Evolutionary conservation across 2,329 filamentous ascomycete species (phyloP).

Genomic region (Helminthosporium solani): DNA sequence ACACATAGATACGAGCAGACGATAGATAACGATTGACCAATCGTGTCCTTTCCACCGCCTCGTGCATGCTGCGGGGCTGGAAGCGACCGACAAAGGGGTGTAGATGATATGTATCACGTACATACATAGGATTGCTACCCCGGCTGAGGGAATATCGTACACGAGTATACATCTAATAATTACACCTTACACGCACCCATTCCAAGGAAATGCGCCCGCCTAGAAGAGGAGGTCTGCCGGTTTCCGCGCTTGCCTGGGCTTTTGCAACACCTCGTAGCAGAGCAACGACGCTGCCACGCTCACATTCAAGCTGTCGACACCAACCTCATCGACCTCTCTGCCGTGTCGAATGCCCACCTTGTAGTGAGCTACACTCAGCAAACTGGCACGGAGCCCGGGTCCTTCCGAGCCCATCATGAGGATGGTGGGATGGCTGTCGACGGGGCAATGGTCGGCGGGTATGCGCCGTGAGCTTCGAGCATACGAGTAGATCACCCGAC

Average conservation of each 20-base stretch:
- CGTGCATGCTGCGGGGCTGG: background rate
- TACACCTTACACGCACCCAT: background rate
- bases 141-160: constrained; percentile 1
- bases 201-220: background rate
- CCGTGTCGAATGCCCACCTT: constrained; percentile 63
- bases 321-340: constrained; percentile 49
- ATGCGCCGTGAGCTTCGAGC: constrained; percentile 22
- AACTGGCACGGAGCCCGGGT: constrained; percentile 26
- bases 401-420: constrained; percentile 62
- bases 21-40: constrained; percentile 7
- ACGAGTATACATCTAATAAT: constrained; percentile 10
- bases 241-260: constrained; percentile 20
- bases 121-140: background rate
- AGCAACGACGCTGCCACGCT: constrained; percentile 82
- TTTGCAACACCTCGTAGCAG: constrained; percentile 65
- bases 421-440: constrained; percentile 62
- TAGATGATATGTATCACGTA: background rate
- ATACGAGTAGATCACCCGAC: constrained; percentile 27
- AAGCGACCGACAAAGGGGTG: background rate
- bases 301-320: constrained; percentile 90
- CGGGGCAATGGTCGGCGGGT: constrained; percentile 26
- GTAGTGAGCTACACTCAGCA: constrained; percentile 60
- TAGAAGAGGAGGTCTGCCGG: constrained; percentile 27
- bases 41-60: background rate
- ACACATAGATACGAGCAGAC: constrained; percentile 11